Evolutionary conservation across 2,329 filamentous ascomycete genomes (phyloP).

Genomic region (Calonectria fujianensis): DNA sequence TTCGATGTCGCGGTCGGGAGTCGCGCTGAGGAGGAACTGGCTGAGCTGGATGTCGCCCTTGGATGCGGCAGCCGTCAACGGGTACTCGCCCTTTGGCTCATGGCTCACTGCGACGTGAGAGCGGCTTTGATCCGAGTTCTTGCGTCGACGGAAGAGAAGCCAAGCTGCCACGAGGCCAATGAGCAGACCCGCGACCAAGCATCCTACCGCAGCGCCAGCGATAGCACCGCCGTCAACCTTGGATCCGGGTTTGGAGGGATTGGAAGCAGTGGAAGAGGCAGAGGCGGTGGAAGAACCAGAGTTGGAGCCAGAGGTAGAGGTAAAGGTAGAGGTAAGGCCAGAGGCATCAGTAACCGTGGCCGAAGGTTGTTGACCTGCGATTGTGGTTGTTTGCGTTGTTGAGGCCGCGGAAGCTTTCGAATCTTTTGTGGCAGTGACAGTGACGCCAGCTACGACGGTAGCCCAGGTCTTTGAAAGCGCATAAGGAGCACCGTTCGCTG

Average conservation of each 20-base stretch:
- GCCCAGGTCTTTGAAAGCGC: too few species aligned
- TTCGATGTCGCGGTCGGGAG: slow-evolving; percentile 60
- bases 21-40: slow-evolving; percentile 62
- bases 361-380: too few species aligned
- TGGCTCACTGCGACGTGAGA: not conserved
- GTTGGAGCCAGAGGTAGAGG: too few species aligned
- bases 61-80: not conserved
- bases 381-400: too few species aligned
- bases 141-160: slow-evolving; percentile 50
- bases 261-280: not conserved
- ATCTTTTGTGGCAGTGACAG: too few species aligned
- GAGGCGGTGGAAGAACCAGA: not conserved
- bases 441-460: too few species aligned
- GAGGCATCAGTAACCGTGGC: too few species aligned
- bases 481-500: too few species aligned
- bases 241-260: not conserved
- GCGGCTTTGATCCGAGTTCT: not conserved
- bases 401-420: too few species aligned
- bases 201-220: slow-evolving; percentile 57
- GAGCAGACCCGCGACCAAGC: slow-evolving; percentile 54
- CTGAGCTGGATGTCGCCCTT: slow-evolving; percentile 53
- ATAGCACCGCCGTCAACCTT: slow-evolving; percentile 42
- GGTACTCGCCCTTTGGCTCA: slow-evolving; percentile 7
- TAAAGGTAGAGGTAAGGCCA: too few species aligned
- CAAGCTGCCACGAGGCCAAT: slow-evolving; percentile 54